Base-by-base conservation (phyloP, 352 stramenopile species). In the Pythium angustatum region DNA sequence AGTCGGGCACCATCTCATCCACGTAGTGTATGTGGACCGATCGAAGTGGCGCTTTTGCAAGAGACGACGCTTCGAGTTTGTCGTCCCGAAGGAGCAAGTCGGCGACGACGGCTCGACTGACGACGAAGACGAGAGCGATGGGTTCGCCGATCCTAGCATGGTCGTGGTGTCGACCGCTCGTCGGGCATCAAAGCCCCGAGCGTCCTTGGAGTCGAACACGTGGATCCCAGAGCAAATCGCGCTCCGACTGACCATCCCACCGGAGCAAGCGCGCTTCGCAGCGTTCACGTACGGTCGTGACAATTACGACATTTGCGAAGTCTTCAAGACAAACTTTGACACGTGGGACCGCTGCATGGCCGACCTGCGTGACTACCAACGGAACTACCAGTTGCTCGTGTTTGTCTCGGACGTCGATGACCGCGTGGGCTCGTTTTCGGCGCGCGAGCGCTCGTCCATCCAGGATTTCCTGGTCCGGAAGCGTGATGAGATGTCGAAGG, bases 1-100 rank as follows among this genome's bases (percentile, higher is more conserved):
- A 21, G 54, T 70, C 2, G 73, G 75, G 27, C 85, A 94, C 40
- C 77, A 79, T 34, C 67, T 92, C 45, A 66, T 90, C 30, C 74
- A 90, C 30, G 77, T 94, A 38, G 82, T 82, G 9, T 87, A 86
- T 41, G 72, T 94, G 15, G 74, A 93, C 63, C 83, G 85, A 6
- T 66, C 62, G 10, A 77, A 72, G 28, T 93, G 76, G 78, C 78
- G 80, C 7, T 94, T 94, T 62, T 74, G 58, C 49, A 83, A 85
- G 58, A 61, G 71, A 24, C 57, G 78, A 55, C 78, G 77, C 1
- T 76, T 72, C n/a, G 81, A 93, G 52, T 69, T 90, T 14, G 60
- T 93, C 19, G 65, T 90, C 22, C 73, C 75, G 1, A 76, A 71
- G n/a, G 66, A 73, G 15, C 26, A 71, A 41, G 21, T 65, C 59